Evolutionary conservation across 345 rosid species (phyloP).

Genomic region (Euclidium syriacum): DNA sequence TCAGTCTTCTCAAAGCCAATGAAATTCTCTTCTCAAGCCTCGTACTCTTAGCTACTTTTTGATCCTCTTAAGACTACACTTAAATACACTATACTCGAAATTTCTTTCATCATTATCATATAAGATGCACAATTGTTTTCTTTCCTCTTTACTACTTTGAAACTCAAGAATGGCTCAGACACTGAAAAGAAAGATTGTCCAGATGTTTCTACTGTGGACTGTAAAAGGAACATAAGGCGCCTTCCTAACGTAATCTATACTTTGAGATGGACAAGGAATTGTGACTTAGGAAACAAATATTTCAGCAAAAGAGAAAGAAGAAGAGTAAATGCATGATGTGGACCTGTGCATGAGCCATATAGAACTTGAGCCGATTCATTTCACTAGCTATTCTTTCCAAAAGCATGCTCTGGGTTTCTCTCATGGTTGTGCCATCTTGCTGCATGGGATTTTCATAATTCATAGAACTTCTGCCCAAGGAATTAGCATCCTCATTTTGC

Average conservation of each 20-base stretch:
- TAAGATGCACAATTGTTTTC: background rate
- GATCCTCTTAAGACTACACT: background rate
- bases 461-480: slow-evolving; percentile 35
- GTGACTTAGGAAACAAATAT: background rate
- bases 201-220: background rate
- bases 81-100: background rate
- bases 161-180: slow-evolving; percentile 1
- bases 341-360: slow-evolving; percentile 92
- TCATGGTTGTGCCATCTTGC: slow-evolving; percentile 69
- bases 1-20: background rate
- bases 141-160: background rate
- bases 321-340: slow-evolving; percentile 28
- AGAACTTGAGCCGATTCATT: slow-evolving; percentile 95
- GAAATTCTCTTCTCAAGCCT: background rate
- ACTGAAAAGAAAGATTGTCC: background rate
- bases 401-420: slow-evolving; percentile 97
- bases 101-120: background rate
- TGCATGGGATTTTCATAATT: slow-evolving; percentile 41
- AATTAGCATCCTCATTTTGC: slow-evolving; percentile 61
- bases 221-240: background rate
- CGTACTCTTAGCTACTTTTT: background rate
- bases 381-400: slow-evolving; percentile 96
- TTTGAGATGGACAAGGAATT: background rate
- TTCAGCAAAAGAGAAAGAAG: background rate
- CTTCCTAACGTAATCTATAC: slow-evolving; percentile 1